Percentiles rank a stretch among this genome's conserved stretches.
Conservation (phyloP, 129 eudicot species). For the Smallanthus sonchifolius region DNA sequence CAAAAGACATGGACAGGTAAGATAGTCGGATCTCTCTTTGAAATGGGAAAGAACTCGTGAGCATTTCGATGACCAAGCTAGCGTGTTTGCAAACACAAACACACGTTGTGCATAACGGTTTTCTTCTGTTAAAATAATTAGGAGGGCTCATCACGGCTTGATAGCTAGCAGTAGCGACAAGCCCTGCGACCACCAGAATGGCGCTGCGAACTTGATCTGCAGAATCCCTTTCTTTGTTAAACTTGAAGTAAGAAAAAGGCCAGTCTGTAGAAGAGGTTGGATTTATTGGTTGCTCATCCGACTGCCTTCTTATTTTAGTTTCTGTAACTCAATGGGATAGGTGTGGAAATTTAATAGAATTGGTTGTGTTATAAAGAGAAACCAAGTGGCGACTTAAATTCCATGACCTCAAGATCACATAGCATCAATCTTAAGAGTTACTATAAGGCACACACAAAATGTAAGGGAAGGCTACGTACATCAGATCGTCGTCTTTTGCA, state of each 20-base stretch:
- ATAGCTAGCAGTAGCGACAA: constrained; percentile 6
- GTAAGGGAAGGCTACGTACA: no score
- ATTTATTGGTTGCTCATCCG: background rate
- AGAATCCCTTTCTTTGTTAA: background rate
- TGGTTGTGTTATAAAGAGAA: no score
- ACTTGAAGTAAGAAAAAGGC: background rate
- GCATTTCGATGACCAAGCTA: background rate
- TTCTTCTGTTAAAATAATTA: background rate
- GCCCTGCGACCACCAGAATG: constrained; percentile 3
- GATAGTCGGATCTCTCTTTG: background rate
- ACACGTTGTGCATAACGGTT: background rate
- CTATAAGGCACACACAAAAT: no score
- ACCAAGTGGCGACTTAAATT: no score
- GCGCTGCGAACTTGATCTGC: background rate
- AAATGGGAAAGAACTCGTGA: constrained; percentile 7
- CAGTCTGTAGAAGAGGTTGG: background rate
- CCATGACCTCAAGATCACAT: no score
- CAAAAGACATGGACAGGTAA: background rate
- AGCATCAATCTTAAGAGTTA: no score
- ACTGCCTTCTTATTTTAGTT: background rate
- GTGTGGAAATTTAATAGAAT: no score
- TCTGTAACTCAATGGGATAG: no score
- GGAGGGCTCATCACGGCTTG: constrained; percentile 10
- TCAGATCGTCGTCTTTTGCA: no score
- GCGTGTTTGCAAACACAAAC: background rate